Evolutionary conservation across 768 basidiomycete genomes (phyloP).

Genomic region (Psilocybe cyanescens): DNA sequence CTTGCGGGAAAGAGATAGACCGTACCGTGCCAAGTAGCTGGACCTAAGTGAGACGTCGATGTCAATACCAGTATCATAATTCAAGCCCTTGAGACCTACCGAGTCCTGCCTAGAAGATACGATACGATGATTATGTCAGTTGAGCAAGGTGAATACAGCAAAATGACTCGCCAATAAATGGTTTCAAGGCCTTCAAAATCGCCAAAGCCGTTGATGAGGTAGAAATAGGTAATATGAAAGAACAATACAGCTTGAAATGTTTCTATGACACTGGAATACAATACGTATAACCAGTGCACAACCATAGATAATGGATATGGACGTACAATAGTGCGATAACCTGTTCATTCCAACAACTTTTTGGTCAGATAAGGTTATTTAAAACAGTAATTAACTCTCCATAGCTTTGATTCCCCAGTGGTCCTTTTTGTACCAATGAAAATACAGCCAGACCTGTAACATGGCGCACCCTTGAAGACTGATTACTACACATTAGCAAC

Average conservation of each 20-base stretch:
- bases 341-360: neutral
- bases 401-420: neutral
- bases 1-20: neutral
- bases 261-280: slow-evolving; percentile 14
- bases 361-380: neutral
- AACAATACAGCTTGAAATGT: slow-evolving; percentile 21
- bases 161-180: neutral
- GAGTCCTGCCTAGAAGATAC: neutral
- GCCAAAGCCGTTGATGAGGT: slow-evolving; percentile 25
- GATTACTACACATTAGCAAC: neutral
- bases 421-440: slow-evolving; percentile 9
- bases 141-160: too few relatives aligned
- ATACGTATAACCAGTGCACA: neutral
- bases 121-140: neutral
- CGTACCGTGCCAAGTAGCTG: neutral
- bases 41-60: neutral
- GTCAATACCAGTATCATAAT: neutral
- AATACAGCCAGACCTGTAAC: slow-evolving; percentile 9
- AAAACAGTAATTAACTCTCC: neutral
- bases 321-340: neutral
- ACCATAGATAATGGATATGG: neutral
- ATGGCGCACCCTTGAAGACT: slow-evolving; percentile 10
- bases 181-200: neutral
- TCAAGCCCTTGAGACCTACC: neutral
- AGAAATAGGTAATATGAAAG: slow-evolving; percentile 20